These are phyloP conservation scores for Aspergillus versicolor DNA, from an alignment of 2,329 filamentous ascomycete genomes.

Conservation along the genomic window DNA sequence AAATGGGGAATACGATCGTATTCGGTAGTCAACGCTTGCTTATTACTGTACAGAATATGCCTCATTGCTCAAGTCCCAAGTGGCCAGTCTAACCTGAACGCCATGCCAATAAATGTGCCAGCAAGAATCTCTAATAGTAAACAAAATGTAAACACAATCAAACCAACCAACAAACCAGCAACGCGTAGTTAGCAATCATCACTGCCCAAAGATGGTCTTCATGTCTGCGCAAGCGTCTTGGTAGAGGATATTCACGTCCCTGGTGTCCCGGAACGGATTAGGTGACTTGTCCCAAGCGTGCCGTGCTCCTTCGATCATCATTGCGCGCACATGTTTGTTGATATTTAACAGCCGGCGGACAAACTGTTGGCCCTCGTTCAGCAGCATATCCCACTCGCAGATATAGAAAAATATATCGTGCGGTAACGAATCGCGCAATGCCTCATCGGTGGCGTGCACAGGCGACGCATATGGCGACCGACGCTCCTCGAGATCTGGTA, in stretches of 20 bases:
- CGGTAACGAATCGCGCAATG: slow-evolving; percentile 55
- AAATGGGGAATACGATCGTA: not conserved
- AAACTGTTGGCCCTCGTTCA: slow-evolving; percentile 56
- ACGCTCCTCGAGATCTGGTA: slow-evolving; percentile 49
- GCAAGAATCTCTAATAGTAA: not conserved
- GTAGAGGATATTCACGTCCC: slow-evolving; percentile 43
- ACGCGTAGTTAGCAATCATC: not conserved
- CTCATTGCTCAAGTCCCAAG: not conserved
- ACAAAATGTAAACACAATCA: not conserved
- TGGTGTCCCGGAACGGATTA: slow-evolving; percentile 49
- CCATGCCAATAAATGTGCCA: slow-evolving; percentile 3
- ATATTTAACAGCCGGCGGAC: slow-evolving; percentile 41
- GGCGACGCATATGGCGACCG: slow-evolving; percentile 60
- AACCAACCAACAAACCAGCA: not conserved
- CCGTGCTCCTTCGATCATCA: slow-evolving; percentile 46
- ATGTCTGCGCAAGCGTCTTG: slow-evolving; percentile 45
- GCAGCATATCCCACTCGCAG: slow-evolving; percentile 67
- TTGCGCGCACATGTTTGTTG: slow-evolving; percentile 46
- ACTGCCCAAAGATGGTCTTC: slow-evolving; percentile 39
- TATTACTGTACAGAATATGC: not conserved
- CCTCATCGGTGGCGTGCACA: slow-evolving; percentile 53
- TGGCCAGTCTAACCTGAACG: not conserved
- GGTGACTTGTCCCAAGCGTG: slow-evolving; percentile 51
- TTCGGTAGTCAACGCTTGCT: not conserved
- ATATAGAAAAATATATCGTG: slow-evolving; percentile 62